These are phyloP conservation scores for Nothophoma quercina DNA, from an alignment of 2,329 filamentous ascomycete species.

Conservation along the genomic window DNA sequence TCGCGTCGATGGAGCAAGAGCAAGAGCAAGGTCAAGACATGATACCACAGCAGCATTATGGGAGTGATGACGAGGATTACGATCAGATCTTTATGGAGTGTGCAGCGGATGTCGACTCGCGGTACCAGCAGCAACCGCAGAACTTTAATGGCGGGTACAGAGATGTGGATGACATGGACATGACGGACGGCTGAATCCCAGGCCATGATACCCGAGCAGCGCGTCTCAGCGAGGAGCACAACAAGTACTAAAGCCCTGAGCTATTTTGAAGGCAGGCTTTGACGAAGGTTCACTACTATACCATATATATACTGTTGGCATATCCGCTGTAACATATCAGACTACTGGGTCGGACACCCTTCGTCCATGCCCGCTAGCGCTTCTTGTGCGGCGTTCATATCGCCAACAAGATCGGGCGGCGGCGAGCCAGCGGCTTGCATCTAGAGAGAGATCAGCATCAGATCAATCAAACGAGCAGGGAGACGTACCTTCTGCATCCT, in stretches of 20 bases:
- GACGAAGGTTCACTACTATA: too few species aligned
- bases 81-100: constrained; percentile 70
- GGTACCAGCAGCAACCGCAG: constrained; percentile 42
- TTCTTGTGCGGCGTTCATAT: constrained; percentile 84
- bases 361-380: constrained; percentile 62
- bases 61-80: constrained; percentile 68
- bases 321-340: constrained; percentile 6
- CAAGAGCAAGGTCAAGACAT: constrained; percentile 23
- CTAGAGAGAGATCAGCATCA: constrained; percentile 56
- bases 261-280: too few species aligned
- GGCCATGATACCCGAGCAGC: neutral
- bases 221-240: neutral
- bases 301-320: neutral
- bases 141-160: constrained; percentile 6
- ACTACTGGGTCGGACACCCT: constrained; percentile 69
- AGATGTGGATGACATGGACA: constrained; percentile 45
- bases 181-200: constrained; percentile 31
- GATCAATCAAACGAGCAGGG: neutral
- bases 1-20: constrained; percentile 54
- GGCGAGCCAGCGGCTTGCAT: constrained; percentile 97
- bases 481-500: constrained; percentile 88
- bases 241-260: too few species aligned
- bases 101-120: constrained; percentile 57
- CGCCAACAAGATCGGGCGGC: constrained; percentile 87
- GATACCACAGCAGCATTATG: constrained; percentile 47